phyloP scores from a whole-genome alignment of 2,329 filamentous ascomycete genomes.

The Thielaviopsis populi region DNA sequence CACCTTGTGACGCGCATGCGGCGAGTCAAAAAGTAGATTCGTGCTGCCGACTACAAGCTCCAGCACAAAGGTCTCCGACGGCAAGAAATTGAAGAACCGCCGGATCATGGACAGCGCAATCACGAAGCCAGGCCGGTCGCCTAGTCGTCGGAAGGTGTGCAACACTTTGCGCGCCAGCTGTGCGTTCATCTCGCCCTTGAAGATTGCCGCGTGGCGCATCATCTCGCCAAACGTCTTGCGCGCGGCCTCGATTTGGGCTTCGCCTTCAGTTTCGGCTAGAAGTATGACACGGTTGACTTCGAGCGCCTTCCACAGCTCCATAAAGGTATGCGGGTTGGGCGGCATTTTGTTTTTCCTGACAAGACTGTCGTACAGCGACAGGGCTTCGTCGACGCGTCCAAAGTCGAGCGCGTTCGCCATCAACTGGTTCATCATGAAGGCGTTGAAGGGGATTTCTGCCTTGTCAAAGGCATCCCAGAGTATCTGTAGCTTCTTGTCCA shows the following conservation, averaged over 20 bases:
- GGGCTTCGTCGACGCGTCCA: constrained; percentile 39
- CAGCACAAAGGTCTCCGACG: constrained; percentile 32
- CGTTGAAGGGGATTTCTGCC: constrained; percentile 51
- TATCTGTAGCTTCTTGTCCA: constrained; percentile 41
- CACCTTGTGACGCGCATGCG: constrained; percentile 28
- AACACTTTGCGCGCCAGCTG: constrained; percentile 36
- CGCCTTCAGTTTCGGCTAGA: constrained; percentile 22
- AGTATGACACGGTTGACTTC: constrained; percentile 34
- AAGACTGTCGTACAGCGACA: constrained; percentile 40
- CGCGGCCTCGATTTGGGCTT: constrained; percentile 24
- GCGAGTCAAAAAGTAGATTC: constrained; percentile 30
- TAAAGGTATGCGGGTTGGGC: constrained; percentile 55
- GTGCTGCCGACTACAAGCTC: constrained; percentile 33
- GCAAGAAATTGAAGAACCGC: constrained; percentile 30
- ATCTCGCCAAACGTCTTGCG: constrained; percentile 34
- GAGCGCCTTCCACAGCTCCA: constrained; percentile 49
- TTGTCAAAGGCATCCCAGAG: constrained; percentile 48
- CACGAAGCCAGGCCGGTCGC: constrained; percentile 31
- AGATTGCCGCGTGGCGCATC: constrained; percentile 34
- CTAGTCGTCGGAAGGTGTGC: constrained; percentile 35
- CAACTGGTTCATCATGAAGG: constrained; percentile 67
- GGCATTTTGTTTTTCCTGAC: constrained; percentile 33
- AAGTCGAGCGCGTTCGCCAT: constrained; percentile 51
- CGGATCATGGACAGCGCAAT: constrained; percentile 32
- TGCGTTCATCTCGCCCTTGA: constrained; percentile 28